A percentile compares a stretch with the other conserved stretches of the same genome.
These are phyloP conservation scores for Blepharisma japonicum DNA, from an alignment of 73 alveolate species.

Conservation along the genomic window DNA sequence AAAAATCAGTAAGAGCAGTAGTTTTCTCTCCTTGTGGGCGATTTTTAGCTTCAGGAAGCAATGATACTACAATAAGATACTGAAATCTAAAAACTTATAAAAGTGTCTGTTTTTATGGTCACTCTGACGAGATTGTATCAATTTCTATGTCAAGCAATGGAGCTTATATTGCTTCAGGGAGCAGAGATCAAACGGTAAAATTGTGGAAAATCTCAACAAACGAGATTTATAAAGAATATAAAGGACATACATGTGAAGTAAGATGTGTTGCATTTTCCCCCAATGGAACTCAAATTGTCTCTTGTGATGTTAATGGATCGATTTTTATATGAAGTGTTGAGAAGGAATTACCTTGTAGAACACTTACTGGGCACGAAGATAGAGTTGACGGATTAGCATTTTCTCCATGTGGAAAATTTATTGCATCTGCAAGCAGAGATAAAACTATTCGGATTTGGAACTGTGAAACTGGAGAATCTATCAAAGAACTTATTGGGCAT, in stretches of 20 bases:
- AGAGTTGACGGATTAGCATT: slow-evolving; percentile 44
- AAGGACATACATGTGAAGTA: slow-evolving; percentile 88
- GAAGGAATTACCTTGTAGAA: slow-evolving; percentile 36
- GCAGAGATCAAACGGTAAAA: slow-evolving; percentile 85
- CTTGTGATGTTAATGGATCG: slow-evolving; percentile 71
- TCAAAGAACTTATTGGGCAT: slow-evolving; percentile 77
- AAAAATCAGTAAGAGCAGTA: no score
- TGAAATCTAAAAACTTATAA: no score
- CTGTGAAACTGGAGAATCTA: slow-evolving; percentile 67
- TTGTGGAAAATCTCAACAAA: slow-evolving; percentile 86
- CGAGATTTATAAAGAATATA: slow-evolving; percentile 61
- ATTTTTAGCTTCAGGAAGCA: no score
- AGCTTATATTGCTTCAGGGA: slow-evolving; percentile 68
- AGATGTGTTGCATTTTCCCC: slow-evolving; percentile 62
- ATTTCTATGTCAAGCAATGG: slow-evolving; percentile 41
- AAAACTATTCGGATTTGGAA: slow-evolving; percentile 86
- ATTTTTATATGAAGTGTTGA: slow-evolving; percentile 78
- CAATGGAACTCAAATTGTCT: slow-evolving; percentile 70
- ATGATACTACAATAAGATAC: no score
- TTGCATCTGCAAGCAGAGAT: slow-evolving; percentile 82
- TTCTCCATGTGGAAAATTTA: slow-evolving; percentile 48
- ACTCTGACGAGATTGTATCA: no score
- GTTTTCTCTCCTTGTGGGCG: no score
- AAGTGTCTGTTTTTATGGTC: no score
- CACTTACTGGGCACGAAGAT: slow-evolving; percentile 66